Evolutionary conservation across 306 rosid genomes (phyloP), one percentile per base, ranked within the genome.

Genomic region (Albizia julibrissin): DNA sequence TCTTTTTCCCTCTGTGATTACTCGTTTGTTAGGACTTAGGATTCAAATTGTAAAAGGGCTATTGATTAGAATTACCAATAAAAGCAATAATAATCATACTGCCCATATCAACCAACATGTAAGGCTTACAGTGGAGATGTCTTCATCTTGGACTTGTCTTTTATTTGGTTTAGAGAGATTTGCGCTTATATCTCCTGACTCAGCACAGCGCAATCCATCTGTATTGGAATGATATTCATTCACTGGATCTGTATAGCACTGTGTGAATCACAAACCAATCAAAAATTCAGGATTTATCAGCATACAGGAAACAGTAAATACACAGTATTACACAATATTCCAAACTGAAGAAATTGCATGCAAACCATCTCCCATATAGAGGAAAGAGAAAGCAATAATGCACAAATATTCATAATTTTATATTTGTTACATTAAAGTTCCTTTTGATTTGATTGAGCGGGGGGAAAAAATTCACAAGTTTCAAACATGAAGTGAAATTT

Each of bases 191-290:
- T 83, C 84, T 54, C 85, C 86, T 46, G 84, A 80, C 76, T 78
- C 80, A 37, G 81, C 69, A 85, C 64, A 85, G 26, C 78, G 80
- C 75, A 18, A 50, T 50, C 58, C 89, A 74, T 85, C 89, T 80
- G 46, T 83, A 72, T 83, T 88, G 44, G 89, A 88, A 71, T 76
- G 80, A 78, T 78, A 71, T 68, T 85, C 89, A 83, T 74, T 78
- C 74, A 29, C 87, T 27, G 89, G 85, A 78, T 88, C 89, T 69
- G 5, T 83, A 85, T 83, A 88, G 18, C 79, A 70, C 89, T 88
- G 89, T 69, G 39, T 81, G 76, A 83, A 85, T 83, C 18, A 71
- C 44, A 59, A 67, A 50, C 59, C 71, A 70, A 43, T 80, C 66
- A 88, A 46, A 85, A 83, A 26, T 61, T 61, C 31, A 10, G 67